Percentiles rank a stretch among this genome's conserved stretches.
Evolutionary conservation across 345 rosid species (phyloP).

Genomic region (Hibiscus mutabilis): DNA sequence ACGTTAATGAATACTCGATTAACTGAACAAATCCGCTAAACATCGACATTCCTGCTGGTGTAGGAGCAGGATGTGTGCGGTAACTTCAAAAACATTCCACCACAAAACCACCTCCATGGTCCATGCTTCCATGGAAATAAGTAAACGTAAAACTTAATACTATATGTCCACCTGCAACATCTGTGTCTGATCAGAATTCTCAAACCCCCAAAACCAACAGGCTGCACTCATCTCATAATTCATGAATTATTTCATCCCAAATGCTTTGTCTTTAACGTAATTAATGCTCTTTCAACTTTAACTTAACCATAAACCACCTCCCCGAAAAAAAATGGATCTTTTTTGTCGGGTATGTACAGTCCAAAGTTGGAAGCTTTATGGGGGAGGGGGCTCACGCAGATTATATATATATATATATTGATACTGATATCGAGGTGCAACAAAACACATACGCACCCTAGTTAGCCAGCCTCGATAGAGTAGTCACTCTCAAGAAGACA

Average conservation of each 20-base stretch:
- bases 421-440: background rate
- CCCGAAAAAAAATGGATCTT: background rate
- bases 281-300: background rate
- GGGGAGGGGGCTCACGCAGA: background rate
- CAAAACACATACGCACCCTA: background rate
- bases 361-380: background rate
- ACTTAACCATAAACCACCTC: background rate
- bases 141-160: background rate
- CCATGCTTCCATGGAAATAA: background rate
- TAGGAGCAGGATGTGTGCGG: background rate
- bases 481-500: slow-evolving; percentile 22
- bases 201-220: background rate
- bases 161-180: background rate
- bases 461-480: slow-evolving; percentile 8
- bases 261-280: background rate
- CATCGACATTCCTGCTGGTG: background rate
- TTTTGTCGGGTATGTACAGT: background rate
- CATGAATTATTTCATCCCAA: background rate
- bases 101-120: background rate
- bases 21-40: background rate
- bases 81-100: background rate
- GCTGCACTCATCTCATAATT: background rate
- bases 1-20: background rate
- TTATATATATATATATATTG: too few relatives aligned
- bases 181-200: background rate